Base-by-base conservation (phyloP, 164 flowering plant genomes). In the Malania oleifera region DNA sequence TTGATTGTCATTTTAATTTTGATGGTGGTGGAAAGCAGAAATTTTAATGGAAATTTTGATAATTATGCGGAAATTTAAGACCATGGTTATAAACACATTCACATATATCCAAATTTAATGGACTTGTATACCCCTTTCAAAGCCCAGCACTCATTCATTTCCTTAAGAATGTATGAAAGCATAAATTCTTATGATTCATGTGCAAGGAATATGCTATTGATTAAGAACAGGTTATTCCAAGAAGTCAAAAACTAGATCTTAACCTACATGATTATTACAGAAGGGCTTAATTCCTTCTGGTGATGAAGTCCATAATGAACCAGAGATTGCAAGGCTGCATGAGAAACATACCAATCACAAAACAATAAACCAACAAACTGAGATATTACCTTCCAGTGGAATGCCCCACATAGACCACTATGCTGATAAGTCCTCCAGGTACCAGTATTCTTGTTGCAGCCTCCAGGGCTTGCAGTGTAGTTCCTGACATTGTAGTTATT, bases 341-440 rank as follows among this genome's bases (percentile, higher is more conserved):
- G 24, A 13, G 18, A 37, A 1, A 34, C 38, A 18, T 10, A 13
- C 13, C 5, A 38, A 67, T 17, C 22, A 45, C 7, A 45, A 28
- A 8, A 49, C 7, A 3, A 25, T 12, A 2, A 63, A 45, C 13
- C 8, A 47, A 8, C 4, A 22, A 40, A 44, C 31, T 38, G n/a
- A 49, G 5, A 59, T 27, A 24, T 76, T 65, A 92, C 98, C 86
- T 75, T 74, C 98, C 98, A 23, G 93, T 91, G 54, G 86, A 79
- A 66, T 93, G 98, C 48, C 98, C 97, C 44, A 90, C 80, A 61
- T 90, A 93, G 53, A 77, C 95, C 57, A 85, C 67, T 22, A 77
- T 24, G 68, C 96, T 89, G 61, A 93, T 89, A 41, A 89, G 81
- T 14, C 98, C 97, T 56, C 91, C 85, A 3, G 81, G 70, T 35